A percentile compares a stretch with the other conserved stretches of the same genome.
These are phyloP conservation scores for Torulaspora microellipsoides DNA, from an alignment of 805 yeast genomes.

Conservation along the genomic window DNA sequence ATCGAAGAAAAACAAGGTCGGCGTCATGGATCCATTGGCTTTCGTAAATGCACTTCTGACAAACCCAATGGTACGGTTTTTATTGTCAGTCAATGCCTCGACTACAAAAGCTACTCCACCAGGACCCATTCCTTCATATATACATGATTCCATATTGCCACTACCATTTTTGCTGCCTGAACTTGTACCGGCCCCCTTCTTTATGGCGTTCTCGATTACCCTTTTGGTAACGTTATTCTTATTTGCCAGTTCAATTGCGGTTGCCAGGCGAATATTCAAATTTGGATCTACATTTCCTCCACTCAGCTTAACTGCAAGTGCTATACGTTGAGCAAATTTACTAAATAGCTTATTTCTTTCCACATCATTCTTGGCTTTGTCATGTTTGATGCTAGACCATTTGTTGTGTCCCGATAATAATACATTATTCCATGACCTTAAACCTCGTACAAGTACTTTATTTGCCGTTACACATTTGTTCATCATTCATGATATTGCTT, in stretches of 20 bases:
- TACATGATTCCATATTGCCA: constrained; percentile 48
- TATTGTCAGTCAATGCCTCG: constrained; percentile 86
- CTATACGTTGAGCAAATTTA: constrained; percentile 66
- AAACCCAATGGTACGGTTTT: constrained; percentile 70
- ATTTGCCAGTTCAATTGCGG: constrained; percentile 72
- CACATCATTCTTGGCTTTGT: constrained; percentile 89
- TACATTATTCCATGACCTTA: not conserved
- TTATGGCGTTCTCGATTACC: constrained; percentile 82
- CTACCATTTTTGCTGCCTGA: constrained; percentile 48
- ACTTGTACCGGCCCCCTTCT: constrained; percentile 64
- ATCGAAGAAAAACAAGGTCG: constrained; percentile 73
- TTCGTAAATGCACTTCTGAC: constrained; percentile 74
- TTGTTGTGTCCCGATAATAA: constrained; percentile 71
- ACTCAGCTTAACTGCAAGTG: constrained; percentile 57
- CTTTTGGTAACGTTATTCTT: constrained; percentile 74
- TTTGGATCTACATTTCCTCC: constrained; percentile 57
- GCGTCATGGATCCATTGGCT: constrained; percentile 64
- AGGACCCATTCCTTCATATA: constrained; percentile 89
- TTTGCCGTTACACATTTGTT: not conserved
- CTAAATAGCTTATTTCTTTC: constrained; percentile 64
- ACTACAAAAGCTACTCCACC: constrained; percentile 84
- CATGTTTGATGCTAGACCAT: constrained; percentile 94
- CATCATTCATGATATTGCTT: not conserved
- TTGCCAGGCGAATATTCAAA: constrained; percentile 55
- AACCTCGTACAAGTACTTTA: constrained; percentile 1